A percentile compares a stretch with the other conserved stretches of the same genome.
Conservation (phyloP, 306 rosid species). For the Cicer judaicum region DNA sequence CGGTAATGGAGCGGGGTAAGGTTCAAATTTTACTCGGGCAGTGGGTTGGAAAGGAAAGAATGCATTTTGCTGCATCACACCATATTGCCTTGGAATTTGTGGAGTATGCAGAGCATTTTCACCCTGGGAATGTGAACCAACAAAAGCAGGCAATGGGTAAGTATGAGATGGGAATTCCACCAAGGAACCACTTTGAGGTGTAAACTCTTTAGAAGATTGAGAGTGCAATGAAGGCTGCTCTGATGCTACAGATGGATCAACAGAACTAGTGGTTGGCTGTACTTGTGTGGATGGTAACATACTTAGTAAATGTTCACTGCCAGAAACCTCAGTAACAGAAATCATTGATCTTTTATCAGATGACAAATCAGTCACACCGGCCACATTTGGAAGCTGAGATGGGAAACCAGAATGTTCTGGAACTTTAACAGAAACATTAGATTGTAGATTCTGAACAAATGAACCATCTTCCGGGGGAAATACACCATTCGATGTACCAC, state of each 20-base stretch:
- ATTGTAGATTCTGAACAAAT: conserved; percentile 48
- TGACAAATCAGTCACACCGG: conserved; percentile 43
- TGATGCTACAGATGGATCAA: conserved; percentile 44
- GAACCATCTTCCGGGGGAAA: conserved; percentile 43
- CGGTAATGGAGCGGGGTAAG: conserved; percentile 54
- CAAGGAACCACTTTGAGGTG: conserved; percentile 47
- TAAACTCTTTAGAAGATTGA: conserved; percentile 52
- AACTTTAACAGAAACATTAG: conserved; percentile 48
- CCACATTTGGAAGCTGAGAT: conserved; percentile 51
- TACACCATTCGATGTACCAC: conserved; percentile 46
- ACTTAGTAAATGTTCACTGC: conserved; percentile 44
- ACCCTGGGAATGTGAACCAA: conserved; percentile 55
- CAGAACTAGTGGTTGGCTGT: conserved; percentile 51
- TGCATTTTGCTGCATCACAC: conserved; percentile 56
- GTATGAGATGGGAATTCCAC: conserved; percentile 48
- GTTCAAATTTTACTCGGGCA: conserved; percentile 51
- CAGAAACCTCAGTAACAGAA: conserved; percentile 54
- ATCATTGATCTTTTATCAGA: conserved; percentile 51
- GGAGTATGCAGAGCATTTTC: conserved; percentile 57
- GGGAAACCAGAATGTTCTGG: conserved; percentile 46
- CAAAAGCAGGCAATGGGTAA: conserved; percentile 62
- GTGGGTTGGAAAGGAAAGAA: conserved; percentile 63
- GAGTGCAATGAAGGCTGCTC: conserved; percentile 52
- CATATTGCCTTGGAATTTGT: conserved; percentile 51
- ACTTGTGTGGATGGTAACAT: conserved; percentile 49